Base-by-base conservation (phyloP, 139 green algal species). In the Axilococcus clingmanii region DNA sequence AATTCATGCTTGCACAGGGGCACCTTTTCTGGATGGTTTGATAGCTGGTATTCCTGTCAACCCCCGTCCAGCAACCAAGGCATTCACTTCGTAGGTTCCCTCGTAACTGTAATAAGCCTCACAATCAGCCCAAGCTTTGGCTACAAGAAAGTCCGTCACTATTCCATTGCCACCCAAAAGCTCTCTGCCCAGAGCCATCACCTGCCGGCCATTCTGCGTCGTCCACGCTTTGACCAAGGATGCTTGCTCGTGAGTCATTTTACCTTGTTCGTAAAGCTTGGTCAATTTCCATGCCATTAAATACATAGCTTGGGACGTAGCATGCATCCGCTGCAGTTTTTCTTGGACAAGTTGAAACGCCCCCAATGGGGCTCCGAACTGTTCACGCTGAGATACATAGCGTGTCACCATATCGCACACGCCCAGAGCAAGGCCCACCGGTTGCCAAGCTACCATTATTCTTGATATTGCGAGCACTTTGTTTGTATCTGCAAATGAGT, bases 371-470 rank as follows among this genome's bases (percentile, higher is more conserved):
- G 72, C 34, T 19, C 81, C 82, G 75, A 97, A 97, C 74, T 97
- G 89, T 54, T 63, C 15, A 20, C 89, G 74, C 70, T 97, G 68
- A 14, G 56, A 32, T 48, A 84, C 44, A 61, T 95, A 95, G 37
- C 86, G 68, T 23, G 67, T 59, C 7, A 55, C 76, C 78, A 94
- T 87, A 69, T 96, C 88, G 62, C 94, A 97, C 24, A 83, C 81
- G 11, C 89, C 89, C 73, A 88, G 75, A 16, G 71, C 70, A 19
- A 96, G 74, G 32, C 89, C 89, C 30, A 97, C 79, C 0, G 88
- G 88, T 74, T 94, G 85, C 89, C 89, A 97, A 8, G 79, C 83
- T 30, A 97, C 89, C 88, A 95, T 93, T 29, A 96, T 74, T 48
- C 88, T 77, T 28, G 66, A 84, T 33, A 91, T 77, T 17, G 78